Percentiles rank a stretch among this genome's conserved stretches.
These are phyloP conservation scores for Ceratocystis papillata DNA, from an alignment of 2,329 filamentous ascomycete genomes.

Conservation along the genomic window DNA sequence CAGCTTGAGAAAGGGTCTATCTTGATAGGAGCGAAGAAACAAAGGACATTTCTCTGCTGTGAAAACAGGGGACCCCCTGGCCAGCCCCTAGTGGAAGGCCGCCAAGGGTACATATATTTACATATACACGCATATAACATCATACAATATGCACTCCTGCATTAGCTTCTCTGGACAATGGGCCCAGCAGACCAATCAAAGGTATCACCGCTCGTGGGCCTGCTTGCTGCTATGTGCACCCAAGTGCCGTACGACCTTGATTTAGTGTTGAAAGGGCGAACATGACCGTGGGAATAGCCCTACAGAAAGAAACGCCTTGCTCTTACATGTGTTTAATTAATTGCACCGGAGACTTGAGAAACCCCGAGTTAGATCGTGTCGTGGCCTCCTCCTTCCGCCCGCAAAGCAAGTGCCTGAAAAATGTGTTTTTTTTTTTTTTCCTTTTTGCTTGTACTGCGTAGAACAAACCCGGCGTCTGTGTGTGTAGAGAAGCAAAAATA, in stretches of 20 bases:
- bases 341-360: too few relatives aligned
- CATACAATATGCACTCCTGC: conserved; percentile 11
- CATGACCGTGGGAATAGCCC: neutral
- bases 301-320: neutral
- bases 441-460: neutral
- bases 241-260: too few relatives aligned
- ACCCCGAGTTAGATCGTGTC: too few relatives aligned
- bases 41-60: neutral
- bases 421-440: neutral
- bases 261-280: neutral
- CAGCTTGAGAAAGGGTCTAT: neutral
- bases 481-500: neutral
- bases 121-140: neutral
- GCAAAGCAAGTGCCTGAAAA: too few relatives aligned
- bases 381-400: too few relatives aligned
- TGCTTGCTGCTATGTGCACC: neutral
- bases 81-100: neutral
- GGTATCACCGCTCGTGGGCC: neutral
- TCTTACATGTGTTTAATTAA: too few relatives aligned
- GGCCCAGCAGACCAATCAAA: neutral
- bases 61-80: neutral
- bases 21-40: neutral
- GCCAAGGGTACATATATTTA: neutral
- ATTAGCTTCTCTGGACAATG: conserved; percentile 9
- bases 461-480: neutral